Evolutionary conservation across 2,329 filamentous ascomycete genomes (phyloP), one percentile per base, ranked within the genome.

Genomic region (Lachnellula willkommii): DNA sequence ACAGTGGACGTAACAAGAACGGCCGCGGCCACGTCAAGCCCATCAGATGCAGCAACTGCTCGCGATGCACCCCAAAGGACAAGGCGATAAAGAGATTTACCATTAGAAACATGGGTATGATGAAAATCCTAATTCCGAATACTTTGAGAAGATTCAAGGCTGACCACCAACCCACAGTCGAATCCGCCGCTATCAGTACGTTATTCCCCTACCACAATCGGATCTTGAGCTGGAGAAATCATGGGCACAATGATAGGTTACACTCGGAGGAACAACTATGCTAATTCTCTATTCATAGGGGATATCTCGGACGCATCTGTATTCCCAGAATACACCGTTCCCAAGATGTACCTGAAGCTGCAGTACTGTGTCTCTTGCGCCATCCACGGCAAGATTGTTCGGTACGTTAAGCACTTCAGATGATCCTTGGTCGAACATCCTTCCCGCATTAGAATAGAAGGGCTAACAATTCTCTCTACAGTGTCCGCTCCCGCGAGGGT

Each of bases 41-140:
- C 74, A 96, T 99, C 82, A 89, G 85, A 76, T 94, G 81, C 88
- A 90, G 82, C 80, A 90, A 87, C 85, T 94, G 81, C 86, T 90
- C 81, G 70, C 81, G 73, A 76, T 87, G 75, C 77, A 77, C 66
- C 65, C 75, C 55, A 59, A 99, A 99, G 88, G 94, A 99, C 75
- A 99, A 99, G 90, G 94, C 95, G 70, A 97, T 99, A 86, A 99
- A 99, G 91, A 87, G 94, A 81, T 99, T 99, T 85, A 99, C 94
- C 81, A 89, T 99, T 85, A 89, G 94, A 78, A 97, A 99, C 40
- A 89, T 97, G 93, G 28, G 28, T 32, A 32, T 32, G 28, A 11
- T 32, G 28, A 32, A 11, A 32, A 12, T 32, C 9, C 28, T 78
- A 97, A 99, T 89, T 99, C 99, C 11, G 28, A 32, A 32, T 4